Evolutionary conservation across 2,329 filamentous ascomycete genomes (phyloP), one percentile per base, ranked within the genome.

Genomic region (Microcyclosporella mali): DNA sequence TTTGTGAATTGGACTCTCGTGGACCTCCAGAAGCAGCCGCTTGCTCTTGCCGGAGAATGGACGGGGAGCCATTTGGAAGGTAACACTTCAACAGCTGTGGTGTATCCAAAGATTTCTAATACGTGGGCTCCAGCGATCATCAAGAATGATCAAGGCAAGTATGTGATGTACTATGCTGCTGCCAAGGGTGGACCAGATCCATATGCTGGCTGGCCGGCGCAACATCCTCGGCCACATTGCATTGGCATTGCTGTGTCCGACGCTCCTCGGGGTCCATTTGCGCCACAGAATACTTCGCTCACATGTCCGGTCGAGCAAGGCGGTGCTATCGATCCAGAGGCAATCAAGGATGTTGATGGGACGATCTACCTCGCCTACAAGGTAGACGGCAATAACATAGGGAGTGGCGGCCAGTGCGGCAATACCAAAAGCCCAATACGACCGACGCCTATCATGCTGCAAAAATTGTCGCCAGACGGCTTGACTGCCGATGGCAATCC

Each of bases 361-460:
- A 52, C 50, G 1, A 45, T 62, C n/a, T 65, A 56, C 45, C 32
- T 63, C 2, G 46, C 53, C 16, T 65, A 56, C 45, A 65, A 65
- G 44, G 45, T 64, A 35, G 62, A 65, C 46, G 62, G 62, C 30
- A 64, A 65, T 51, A 62, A 60, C 49, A 49, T 59, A 34, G 44
- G 51, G 10, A 17, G n/a, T 7, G 49, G 49, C 14, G 55, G 58
- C 11, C 29, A 37, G n/a, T 64, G 62, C 45, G 56, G 56, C 35
- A 65, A 64, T 46, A 59, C 46, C 0, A 34, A 50, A 1, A 10
- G 33, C 4, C 61, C 59, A 6, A 44, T 57, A 6, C 14, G 43
- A 1, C 37, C 47, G 4, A 64, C 61, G 0, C 62, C 62, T 1
- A 60, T 65, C 43, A 59, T 61, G 52, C 56, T 65, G 16, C 62